phyloP scores from a whole-genome alignment of 768 basidiomycete genomes.

The Xerocomus spinulosus region DNA sequence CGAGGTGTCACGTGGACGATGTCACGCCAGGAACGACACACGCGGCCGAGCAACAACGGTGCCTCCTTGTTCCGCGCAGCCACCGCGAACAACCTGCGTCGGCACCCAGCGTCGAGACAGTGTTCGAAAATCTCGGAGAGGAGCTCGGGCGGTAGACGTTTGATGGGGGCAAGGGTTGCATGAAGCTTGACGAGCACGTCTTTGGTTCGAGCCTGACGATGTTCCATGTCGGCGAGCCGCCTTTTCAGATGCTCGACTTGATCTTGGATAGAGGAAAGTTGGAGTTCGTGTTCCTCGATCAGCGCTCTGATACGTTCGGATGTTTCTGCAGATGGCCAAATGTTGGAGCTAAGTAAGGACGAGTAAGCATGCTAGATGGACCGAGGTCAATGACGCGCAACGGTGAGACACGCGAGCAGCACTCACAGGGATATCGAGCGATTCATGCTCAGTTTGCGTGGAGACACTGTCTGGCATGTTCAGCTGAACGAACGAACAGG shows the following conservation, averaged over 20 bases:
- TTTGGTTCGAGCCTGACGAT: slow-evolving; percentile 1
- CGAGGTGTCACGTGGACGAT: slow-evolving; percentile 23
- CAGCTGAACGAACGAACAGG: not conserved
- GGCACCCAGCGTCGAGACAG: slow-evolving; percentile 9
- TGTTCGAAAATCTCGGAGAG: slow-evolving; percentile 24
- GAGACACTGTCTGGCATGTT: not conserved
- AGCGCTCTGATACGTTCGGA: slow-evolving; percentile 10
- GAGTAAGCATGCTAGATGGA: slow-evolving; percentile 8
- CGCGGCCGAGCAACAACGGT: slow-evolving; percentile 27
- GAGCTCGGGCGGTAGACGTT: slow-evolving; percentile 24
- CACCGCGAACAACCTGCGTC: not conserved
- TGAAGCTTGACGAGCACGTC: slow-evolving; percentile 13
- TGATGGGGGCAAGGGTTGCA: slow-evolving; percentile 18
- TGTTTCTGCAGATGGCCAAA: slow-evolving; percentile 11
- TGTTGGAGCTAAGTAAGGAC: slow-evolving; percentile 13
- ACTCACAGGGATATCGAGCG: slow-evolving; percentile 14
- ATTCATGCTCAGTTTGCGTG: not conserved
- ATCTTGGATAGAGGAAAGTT: slow-evolving; percentile 11
- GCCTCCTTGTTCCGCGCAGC: slow-evolving; percentile 7
- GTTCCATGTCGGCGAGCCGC: slow-evolving; percentile 12
- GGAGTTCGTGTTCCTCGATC: slow-evolving; percentile 12
- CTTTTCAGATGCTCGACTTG: slow-evolving; percentile 7
- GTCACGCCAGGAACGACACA: slow-evolving; percentile 28
- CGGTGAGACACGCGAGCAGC: not conserved
- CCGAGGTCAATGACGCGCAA: not conserved